These are phyloP conservation scores for Graphilbum ipis-grandicollis DNA, from an alignment of 2,329 filamentous ascomycete genomes.

Conservation along the genomic window DNA sequence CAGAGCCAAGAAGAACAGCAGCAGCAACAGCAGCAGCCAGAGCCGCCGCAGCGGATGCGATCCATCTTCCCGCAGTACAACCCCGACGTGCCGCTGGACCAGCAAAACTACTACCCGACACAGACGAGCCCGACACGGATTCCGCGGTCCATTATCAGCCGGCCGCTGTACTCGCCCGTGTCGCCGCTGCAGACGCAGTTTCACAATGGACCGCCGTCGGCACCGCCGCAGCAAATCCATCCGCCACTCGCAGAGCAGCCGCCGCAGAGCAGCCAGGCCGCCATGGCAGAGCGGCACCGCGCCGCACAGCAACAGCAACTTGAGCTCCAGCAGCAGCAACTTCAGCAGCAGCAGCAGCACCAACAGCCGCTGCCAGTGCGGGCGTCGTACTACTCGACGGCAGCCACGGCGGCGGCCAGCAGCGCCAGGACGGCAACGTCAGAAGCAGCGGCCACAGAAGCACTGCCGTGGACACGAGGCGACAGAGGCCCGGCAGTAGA, in stretches of 20 bases:
- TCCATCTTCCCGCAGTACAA: conserved; percentile 69
- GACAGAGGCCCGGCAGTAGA: conserved; percentile 18
- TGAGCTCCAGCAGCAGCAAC: not conserved
- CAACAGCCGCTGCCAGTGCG: not conserved
- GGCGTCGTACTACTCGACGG: not conserved
- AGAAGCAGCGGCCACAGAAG: not conserved
- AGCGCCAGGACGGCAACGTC: not conserved
- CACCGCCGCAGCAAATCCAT: not conserved
- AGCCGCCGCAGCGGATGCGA: conserved; percentile 28
- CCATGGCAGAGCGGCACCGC: not conserved
- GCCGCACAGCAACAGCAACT: not conserved
- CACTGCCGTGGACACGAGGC: conserved; percentile 6
- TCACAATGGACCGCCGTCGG: not conserved
- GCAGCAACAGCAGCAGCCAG: not conserved
- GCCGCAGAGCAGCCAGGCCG: too few species aligned
- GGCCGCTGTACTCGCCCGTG: conserved; percentile 38
- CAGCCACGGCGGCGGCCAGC: conserved; percentile 2
- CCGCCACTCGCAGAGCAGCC: not conserved
- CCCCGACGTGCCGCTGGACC: conserved; percentile 43
- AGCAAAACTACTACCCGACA: conserved; percentile 54
- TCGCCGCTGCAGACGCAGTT: conserved; percentile 4
- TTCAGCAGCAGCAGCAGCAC: not conserved
- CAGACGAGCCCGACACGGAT: conserved; percentile 46
- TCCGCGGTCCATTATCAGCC: conserved; percentile 46
- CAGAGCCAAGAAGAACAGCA: too few species aligned